These are phyloP conservation scores for Cyberlindnera euphorbiiphila DNA, from an alignment of 805 yeast genomes.

Conservation along the genomic window DNA sequence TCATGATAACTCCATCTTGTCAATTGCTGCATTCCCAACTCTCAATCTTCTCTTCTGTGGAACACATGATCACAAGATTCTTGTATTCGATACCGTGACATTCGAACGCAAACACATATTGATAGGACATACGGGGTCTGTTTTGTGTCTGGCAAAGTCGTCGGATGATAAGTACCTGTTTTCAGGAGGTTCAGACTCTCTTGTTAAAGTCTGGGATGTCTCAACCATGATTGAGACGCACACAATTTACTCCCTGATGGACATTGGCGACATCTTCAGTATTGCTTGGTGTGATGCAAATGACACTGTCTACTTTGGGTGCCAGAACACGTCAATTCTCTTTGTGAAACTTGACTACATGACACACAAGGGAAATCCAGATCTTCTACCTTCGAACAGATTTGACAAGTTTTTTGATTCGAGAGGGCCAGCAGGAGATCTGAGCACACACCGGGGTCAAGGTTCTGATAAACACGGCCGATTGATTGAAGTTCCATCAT, in stretches of 20 bases:
- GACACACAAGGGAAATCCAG: slow-evolving; percentile 29
- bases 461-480: slow-evolving; percentile 19
- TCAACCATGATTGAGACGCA: slow-evolving; percentile 46
- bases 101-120: slow-evolving; percentile 53
- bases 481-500: slow-evolving; percentile 63
- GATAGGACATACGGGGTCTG: slow-evolving; percentile 69
- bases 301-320: slow-evolving; percentile 73
- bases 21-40: slow-evolving; percentile 59
- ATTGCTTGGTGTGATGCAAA: slow-evolving; percentile 60
- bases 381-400: slow-evolving; percentile 56
- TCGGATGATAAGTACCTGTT: slow-evolving; percentile 56
- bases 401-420: slow-evolving; percentile 89
- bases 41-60: slow-evolving; percentile 74
- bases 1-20: slow-evolving; percentile 65
- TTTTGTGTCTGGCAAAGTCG: slow-evolving; percentile 61
- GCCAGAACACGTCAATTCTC: slow-evolving; percentile 86
- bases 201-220: slow-evolving; percentile 82
- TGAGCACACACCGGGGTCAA: slow-evolving; percentile 1
- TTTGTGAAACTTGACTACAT: slow-evolving; percentile 49
- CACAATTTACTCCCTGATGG: slow-evolving; percentile 78
- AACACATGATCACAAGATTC: slow-evolving; percentile 77
- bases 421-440: slow-evolving; percentile 68
- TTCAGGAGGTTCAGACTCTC: slow-evolving; percentile 87
- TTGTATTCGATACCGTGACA: slow-evolving; percentile 63
- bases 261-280: slow-evolving; percentile 92